Conservation (phyloP, 352 stramenopile species). For the Pythium guiyangense region DNA sequence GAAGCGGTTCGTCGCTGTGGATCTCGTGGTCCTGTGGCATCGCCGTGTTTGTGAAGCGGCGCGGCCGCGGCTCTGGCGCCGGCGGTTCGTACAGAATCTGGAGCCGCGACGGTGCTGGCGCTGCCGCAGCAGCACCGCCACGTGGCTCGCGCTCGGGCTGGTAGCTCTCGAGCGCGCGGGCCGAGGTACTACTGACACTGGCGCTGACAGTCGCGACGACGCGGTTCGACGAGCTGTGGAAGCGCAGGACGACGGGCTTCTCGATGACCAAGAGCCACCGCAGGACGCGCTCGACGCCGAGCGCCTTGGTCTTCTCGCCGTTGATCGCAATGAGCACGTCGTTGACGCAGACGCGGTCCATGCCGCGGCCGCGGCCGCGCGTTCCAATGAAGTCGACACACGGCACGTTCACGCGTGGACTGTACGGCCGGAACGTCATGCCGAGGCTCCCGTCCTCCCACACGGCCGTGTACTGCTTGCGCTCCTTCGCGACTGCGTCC, state of each 20-base stretch:
- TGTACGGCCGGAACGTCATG: slow-evolving; percentile 72
- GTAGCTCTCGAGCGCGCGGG: slow-evolving; percentile 5
- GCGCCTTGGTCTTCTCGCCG: slow-evolving; percentile 66
- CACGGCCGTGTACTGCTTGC: slow-evolving; percentile 71
- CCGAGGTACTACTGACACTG: neutral
- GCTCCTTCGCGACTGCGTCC: slow-evolving; percentile 16
- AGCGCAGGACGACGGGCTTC: slow-evolving; percentile 70
- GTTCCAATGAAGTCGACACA: slow-evolving; percentile 64
- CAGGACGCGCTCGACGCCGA: slow-evolving; percentile 73
- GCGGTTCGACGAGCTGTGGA: slow-evolving; percentile 73
- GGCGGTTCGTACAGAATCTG: slow-evolving; percentile 22
- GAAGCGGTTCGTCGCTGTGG: neutral
- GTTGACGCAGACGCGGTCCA: slow-evolving; percentile 75
- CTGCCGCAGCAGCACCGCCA: slow-evolving; percentile 7
- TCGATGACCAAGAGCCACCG: slow-evolving; percentile 73
- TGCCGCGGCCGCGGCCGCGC: slow-evolving; percentile 56
- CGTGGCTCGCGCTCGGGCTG: slow-evolving; percentile 32
- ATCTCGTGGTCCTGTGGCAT: neutral
- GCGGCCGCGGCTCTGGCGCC: slow-evolving; percentile 3
- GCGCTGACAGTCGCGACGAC: slow-evolving; percentile 12
- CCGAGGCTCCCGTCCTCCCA: slow-evolving; percentile 68
- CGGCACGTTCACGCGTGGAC: slow-evolving; percentile 59
- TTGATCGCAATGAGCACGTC: slow-evolving; percentile 82
- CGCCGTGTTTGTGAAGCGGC: neutral
- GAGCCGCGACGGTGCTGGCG: slow-evolving; percentile 16